Conservation (phyloP, 768 basidiomycete genomes). For the Mycena polygramma region DNA sequence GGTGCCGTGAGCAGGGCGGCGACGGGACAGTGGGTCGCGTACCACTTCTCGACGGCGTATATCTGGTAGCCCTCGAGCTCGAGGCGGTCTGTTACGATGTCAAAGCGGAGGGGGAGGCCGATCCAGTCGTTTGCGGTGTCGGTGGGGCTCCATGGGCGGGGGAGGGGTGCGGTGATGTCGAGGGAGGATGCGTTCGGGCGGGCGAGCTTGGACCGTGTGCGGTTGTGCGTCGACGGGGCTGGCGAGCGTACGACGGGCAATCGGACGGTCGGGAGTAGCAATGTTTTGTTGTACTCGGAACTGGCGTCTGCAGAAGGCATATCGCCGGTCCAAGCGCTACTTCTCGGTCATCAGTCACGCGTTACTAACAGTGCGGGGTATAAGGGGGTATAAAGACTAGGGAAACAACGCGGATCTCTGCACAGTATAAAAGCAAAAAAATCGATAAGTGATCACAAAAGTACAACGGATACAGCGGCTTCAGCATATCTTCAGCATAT, state of each 20-base stretch:
- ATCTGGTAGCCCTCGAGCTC: conserved; percentile 79
- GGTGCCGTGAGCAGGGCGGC: conserved; percentile 8
- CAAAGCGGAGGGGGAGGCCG: conserved; percentile 60
- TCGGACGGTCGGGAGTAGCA: conserved; percentile 34
- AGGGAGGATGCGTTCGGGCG: conserved; percentile 43
- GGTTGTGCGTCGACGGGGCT: conserved; percentile 35
- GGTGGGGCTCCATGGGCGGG: conserved; percentile 25
- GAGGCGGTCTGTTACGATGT: conserved; percentile 61
- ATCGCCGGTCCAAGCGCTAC: conserved; percentile 16
- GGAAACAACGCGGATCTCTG: too few relatives aligned
- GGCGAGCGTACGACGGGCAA: conserved; percentile 22
- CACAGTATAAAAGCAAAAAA: too few relatives aligned
- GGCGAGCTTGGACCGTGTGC: conserved; percentile 31
- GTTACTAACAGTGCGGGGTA: too few relatives aligned
- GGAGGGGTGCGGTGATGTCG: conserved; percentile 36
- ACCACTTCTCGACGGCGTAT: conserved; percentile 92
- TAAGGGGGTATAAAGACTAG: too few relatives aligned
- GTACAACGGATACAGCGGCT: too few relatives aligned
- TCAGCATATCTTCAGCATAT: too few relatives aligned
- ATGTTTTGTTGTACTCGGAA: neutral
- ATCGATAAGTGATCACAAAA: too few relatives aligned
- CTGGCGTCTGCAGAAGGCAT: neutral
- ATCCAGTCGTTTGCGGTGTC: conserved; percentile 54
- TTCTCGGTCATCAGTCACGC: conserved; percentile 3
- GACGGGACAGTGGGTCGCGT: conserved; percentile 28